Evolutionary conservation across 768 basidiomycete genomes (phyloP).

Genomic region (Tricholoma bakamatsutake): DNA sequence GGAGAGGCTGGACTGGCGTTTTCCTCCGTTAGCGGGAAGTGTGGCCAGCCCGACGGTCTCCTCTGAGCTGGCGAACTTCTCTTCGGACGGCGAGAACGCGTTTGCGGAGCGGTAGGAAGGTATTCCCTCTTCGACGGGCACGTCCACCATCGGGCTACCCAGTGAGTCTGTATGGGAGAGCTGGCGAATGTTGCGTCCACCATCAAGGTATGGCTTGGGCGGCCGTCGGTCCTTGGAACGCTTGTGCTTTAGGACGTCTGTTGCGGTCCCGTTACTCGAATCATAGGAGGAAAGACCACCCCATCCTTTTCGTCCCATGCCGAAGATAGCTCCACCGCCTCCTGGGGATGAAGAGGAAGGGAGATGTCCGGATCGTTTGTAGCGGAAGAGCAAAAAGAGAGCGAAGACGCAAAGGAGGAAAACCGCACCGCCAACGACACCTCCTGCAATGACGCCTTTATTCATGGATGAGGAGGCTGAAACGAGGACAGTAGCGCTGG

Average conservation of each 20-base stretch:
- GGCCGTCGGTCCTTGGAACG: slow-evolving; percentile 1
- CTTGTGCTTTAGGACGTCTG: not conserved
- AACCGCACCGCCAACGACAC: slow-evolving; percentile 41
- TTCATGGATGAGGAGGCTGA: slow-evolving; percentile 23
- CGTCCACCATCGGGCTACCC: not conserved
- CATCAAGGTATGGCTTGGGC: not conserved
- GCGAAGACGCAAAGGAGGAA: slow-evolving; percentile 27
- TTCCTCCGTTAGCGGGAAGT: slow-evolving; percentile 3
- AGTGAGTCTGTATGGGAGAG: slow-evolving; percentile 3
- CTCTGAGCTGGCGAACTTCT: slow-evolving; percentile 12
- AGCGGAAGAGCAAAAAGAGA: slow-evolving; percentile 21
- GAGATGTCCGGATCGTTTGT: not conserved
- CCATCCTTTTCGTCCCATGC: slow-evolving; percentile 8
- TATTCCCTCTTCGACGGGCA: slow-evolving; percentile 7
- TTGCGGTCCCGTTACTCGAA: not conserved
- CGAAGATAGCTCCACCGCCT: not conserved
- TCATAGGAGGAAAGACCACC: slow-evolving; percentile 18
- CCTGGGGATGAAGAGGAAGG: not conserved
- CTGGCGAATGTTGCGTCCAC: slow-evolving; percentile 1
- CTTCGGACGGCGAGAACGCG: slow-evolving; percentile 9
- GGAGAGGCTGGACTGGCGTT: not conserved
- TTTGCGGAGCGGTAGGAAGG: slow-evolving; percentile 1
- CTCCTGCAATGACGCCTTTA: slow-evolving; percentile 44
- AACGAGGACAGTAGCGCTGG: slow-evolving; percentile 8
- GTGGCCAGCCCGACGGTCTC: slow-evolving; percentile 4